Evolutionary conservation across 768 basidiomycete genomes (phyloP), one percentile per base, ranked within the genome.

Genomic region (Xerocomus brunneocitrinus): DNA sequence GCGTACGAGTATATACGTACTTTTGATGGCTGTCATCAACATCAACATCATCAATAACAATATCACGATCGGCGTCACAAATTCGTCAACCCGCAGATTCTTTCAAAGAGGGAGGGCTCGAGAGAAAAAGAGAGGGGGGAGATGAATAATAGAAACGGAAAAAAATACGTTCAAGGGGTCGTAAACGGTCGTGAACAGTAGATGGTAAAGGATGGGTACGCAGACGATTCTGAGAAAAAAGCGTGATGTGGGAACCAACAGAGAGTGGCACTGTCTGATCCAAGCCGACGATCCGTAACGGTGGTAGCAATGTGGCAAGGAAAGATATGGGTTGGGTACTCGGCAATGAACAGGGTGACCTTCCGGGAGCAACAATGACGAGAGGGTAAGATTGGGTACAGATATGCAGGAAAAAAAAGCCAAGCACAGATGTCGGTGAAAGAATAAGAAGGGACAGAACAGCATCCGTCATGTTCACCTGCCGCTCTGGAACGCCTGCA

Each of bases 401-500:
- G 39, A n/a, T 44, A 44, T 44, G 43, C 43, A 44, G 31, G 28
- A 44, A 19, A 41, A 41, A 25, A 43, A 28, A 43, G 14, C 9
- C 27, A n/a, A 8, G 19, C 13, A 30, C 42, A 30, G 27, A 28
- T 19, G 40, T 10, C 3, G 31, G 10, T 12, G 42, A 43, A 25
- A 24, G 9, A 44, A 31, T 35, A 12, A 53, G 16, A 25, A 41
- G 39, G 35, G 12, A 36, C 6, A 41, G 30, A 8, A 55, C n/a
- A 22, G 41, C 4, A 34, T 22, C 8, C 16, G 2, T 22, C 22
- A 14, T 4, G 50, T 58, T 60, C 52, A 71, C 55, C 62, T 66
- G 50, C 67, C 49, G 36, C 60, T 54, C 47, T 68, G 62, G 25
- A 66, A 53, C 8, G 58, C 56, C 31, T 69, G 68, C 31, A 71